phyloP scores from a whole-genome alignment of 495 filamentous ascomycete species.

The Tuber melanosporum region DNA sequence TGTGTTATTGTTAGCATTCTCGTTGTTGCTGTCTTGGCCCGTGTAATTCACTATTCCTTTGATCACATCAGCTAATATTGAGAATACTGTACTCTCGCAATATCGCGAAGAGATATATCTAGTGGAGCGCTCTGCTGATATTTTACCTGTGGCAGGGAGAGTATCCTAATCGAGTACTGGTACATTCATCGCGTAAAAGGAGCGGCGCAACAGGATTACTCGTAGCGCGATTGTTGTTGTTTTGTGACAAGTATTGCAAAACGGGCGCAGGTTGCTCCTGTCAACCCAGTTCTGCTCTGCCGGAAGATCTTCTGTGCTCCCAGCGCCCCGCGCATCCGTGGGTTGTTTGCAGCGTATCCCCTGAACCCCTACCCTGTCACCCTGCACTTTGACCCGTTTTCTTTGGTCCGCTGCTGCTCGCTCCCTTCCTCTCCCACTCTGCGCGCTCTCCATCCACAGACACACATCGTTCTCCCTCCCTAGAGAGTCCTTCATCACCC shows the following conservation, averaged over 20 bases:
- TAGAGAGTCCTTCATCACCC: neutral
- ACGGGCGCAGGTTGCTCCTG: neutral
- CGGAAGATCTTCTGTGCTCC: constrained; percentile 25
- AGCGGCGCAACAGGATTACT: neutral
- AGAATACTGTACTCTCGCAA: too few relatives aligned
- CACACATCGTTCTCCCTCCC: neutral
- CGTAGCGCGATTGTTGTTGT: neutral
- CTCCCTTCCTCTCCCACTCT: neutral
- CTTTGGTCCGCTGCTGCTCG: constrained; percentile 6
- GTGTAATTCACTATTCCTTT: too few relatives aligned
- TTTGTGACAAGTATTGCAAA: neutral
- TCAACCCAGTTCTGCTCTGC: constrained; percentile 13
- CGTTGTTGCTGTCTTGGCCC: too few relatives aligned
- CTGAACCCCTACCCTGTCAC: constrained; percentile 21
- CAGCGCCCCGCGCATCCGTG: constrained; percentile 23
- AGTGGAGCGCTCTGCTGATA: too few relatives aligned
- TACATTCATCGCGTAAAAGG: neutral
- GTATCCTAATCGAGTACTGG: too few relatives aligned
- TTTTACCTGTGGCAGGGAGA: too few relatives aligned
- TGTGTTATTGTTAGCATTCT: too few relatives aligned
- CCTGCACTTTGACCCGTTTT: constrained; percentile 16
- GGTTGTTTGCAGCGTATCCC: constrained; percentile 25
- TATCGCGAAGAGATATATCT: too few relatives aligned
- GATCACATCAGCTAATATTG: too few relatives aligned
- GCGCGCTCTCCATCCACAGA: constrained; percentile 6